phyloP scores from a whole-genome alignment of 2,329 filamentous ascomycete genomes.

The Beauveria brongniartii region DNA sequence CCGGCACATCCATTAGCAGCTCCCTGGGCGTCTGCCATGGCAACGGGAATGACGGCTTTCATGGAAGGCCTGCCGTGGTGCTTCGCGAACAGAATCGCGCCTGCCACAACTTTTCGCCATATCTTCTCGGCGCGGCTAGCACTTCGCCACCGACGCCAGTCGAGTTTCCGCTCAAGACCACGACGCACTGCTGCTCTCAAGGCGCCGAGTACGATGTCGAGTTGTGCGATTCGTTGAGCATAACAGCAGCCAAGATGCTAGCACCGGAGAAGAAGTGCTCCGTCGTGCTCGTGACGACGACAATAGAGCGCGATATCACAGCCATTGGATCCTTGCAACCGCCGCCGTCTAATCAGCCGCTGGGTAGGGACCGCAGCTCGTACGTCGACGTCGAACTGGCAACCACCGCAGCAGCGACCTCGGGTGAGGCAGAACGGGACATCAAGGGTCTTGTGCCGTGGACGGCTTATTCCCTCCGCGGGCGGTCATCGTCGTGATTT shows the following conservation, averaged over 20 bases:
- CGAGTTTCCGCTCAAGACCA: conserved; percentile 20
- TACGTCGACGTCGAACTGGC: not conserved
- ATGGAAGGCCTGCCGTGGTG: not conserved
- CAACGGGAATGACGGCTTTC: not conserved
- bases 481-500: not conserved
- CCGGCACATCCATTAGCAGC: conserved; percentile 22
- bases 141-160: conserved; percentile 14
- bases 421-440: not conserved
- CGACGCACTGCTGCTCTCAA: conserved; percentile 14
- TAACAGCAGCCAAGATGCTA: conserved; percentile 1
- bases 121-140: not conserved
- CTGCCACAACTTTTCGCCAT: not conserved
- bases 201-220: conserved; percentile 15
- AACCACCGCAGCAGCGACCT: not conserved
- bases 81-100: not conserved
- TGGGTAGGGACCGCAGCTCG: not conserved
- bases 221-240: conserved; percentile 5
- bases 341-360: not conserved
- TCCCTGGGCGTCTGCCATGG: conserved; percentile 11
- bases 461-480: not conserved
- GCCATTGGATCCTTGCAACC: not conserved
- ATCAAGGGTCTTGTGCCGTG: not conserved
- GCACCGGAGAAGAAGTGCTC: not conserved
- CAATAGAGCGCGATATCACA: conserved; percentile 6
- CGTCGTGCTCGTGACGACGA: conserved; percentile 10